Base-by-base conservation (phyloP, 352 stramenopile species). In the Pseudoperonospora humuli region DNA sequence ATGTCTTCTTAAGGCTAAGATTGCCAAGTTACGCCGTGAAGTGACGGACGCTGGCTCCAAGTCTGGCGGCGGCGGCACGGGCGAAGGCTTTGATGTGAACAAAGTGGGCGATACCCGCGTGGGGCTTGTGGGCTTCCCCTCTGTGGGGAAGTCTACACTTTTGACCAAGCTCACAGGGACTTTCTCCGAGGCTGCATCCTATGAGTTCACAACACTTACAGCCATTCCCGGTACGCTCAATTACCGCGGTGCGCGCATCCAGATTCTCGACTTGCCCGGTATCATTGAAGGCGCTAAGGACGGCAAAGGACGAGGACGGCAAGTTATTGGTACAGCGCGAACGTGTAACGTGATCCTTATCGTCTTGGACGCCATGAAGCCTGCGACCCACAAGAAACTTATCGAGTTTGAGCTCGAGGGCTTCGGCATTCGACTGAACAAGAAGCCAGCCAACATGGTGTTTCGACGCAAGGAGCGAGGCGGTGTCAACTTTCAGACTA, bases 181-280 rank as follows among this genome's bases (percentile, higher is more conserved):
- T 10, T 87, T 89, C 58, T 96, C 76, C 14, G 93, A 98, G 64
- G 86, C 95, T 1, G 95, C 94, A 37, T 92, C 85, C 19, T 99
- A 98, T 66, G 95, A 99, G 75, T 99, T 99, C 71, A 99, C 96
- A 42, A 99, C 96, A 35, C 78, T 99, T 23, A 99, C 96, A 19
- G 96, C 93, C 47, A 98, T 99, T 59, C 96, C 93, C 0, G 96
- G 96, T 20, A 98, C 93, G 38, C 86, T 99, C 58, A 86, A 98
- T 64, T 99, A 98, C 76, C 92, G 77, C 23, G 78, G 77, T 36
- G 78, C 78, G 7, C 75, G 77, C 34, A 91, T 91, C 56, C 81
- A 93, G 63, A 86, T 96, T 36, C 59, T 96, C 26, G 86, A 96
- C 52, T 53, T 96, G 54, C 91, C 92, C 3, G 93, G 94, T 53